Base-by-base conservation (phyloP, 2,329 filamentous ascomycete species). In the Nemania sp. region DNA sequence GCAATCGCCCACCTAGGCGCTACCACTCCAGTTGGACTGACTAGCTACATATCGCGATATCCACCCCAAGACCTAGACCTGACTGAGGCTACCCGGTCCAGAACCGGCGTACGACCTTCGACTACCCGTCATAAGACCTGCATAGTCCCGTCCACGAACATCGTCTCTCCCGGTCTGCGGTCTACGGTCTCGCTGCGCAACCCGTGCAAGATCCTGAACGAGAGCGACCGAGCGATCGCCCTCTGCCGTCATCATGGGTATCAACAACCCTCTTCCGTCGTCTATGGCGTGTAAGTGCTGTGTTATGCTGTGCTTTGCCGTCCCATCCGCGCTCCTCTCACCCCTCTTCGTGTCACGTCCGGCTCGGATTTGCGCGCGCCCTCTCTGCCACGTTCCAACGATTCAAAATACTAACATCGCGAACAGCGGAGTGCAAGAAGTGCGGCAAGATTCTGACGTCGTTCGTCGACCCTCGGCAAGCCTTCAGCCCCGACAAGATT, bases 401-500 rank as follows among this genome's bases (percentile, higher is more conserved):
- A 19, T 11, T 59, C 60, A 30, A 43, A 46, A 52, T n/a, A 19
- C 45, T 55, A 39, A 33, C 28, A 22, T 40, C 9, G 9, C 30
- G 17, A 34, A 64, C 73, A 97, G 93, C 91, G 78, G 94, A 99
- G 78, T 97, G 94, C 77, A 94, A 89, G 74, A 99, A 99, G 76
- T 94, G 91, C 70, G 89, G 89, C 70, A 96, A 96, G 80, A 97
- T 97, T 68, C 83, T 99, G 64, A 84, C 89, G 40, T 96, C 92
- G 11, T 99, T 99, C 72, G 83, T 97, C 70, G 94, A 97, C 70
- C 94, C 94, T 17, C 84, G 86, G 69, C 93, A 97, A 77, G 78
- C 93, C 17, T 96, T 97, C 72, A 91, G 93, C 5, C 93, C 94
- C 51, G 94, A 97, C 74, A 97, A 97, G 74, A 86, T 99, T 70